These are phyloP conservation scores for Trematosphaeria pertusa DNA, from an alignment of 2,329 filamentous ascomycete species.

Conservation along the genomic window DNA sequence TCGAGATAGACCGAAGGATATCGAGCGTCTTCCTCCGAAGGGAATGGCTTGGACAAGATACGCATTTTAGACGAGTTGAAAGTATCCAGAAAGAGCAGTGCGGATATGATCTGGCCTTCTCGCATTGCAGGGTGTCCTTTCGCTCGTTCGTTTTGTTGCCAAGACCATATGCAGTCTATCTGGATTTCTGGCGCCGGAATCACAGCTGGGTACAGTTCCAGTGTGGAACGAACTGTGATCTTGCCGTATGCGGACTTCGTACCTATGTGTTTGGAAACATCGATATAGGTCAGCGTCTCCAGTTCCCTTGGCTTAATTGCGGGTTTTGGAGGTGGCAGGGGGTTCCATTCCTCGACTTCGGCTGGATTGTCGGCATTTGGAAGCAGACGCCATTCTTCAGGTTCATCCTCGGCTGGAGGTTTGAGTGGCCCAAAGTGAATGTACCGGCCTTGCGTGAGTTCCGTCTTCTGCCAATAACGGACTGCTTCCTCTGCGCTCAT, in stretches of 20 bases:
- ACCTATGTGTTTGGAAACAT: conserved; percentile 24
- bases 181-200: no score
- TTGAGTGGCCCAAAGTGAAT: neutral
- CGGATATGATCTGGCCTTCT: conserved; percentile 43
- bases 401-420: neutral
- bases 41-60: conserved; percentile 36
- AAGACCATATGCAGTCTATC: conserved; percentile 17
- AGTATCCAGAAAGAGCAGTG: conserved; percentile 41
- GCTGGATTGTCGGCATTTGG: conserved; percentile 23
- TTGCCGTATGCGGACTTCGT: no score
- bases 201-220: neutral
- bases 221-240: no score
- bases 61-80: conserved; percentile 20
- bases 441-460: no score
- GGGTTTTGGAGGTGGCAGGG: conserved; percentile 15
- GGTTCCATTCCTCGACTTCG: conserved; percentile 35
- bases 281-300: conserved; percentile 29
- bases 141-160: conserved; percentile 1
- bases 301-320: conserved; percentile 19
- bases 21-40: conserved; percentile 24
- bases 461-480: conserved; percentile 31
- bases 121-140: conserved; percentile 20
- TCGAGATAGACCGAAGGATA: conserved; percentile 46
- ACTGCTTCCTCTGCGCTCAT: conserved; percentile 39
- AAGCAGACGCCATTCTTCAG: conserved; percentile 19